Evolutionary conservation across 2,329 filamentous ascomycete species (phyloP), one percentile per base, ranked within the genome.

Genomic region (Xylariaceae sp.): DNA sequence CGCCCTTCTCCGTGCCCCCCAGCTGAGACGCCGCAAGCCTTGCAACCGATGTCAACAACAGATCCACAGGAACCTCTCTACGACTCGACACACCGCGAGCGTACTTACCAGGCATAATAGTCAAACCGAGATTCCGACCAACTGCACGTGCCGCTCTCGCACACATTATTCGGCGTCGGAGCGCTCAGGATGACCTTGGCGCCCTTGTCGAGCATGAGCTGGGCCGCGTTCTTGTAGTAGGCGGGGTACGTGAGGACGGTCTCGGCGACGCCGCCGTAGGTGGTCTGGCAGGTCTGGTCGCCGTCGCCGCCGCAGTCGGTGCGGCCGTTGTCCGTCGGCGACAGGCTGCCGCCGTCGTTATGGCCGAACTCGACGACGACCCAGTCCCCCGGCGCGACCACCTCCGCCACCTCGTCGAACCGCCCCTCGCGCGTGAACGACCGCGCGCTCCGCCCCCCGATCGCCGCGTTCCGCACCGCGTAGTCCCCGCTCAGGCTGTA

Each of bases 321-420:
- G 14, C 86, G 79, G 0, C 82, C 82, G 63, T 89, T 88, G 69
- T 89, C 87, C 12, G 71, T 26, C 4, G 23, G 79, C 18, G 70
- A 71, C 1, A 85, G 73, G 0, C 79, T 79, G 1, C 86, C 85
- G 20, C 86, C 87, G 62, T 90, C 88, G 64, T 90, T 90, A 75
- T 90, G 87, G 0, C 88, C 87, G 65, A 90, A 89, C 65, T 89
- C 87, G 50, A 90, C 88, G 50, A 89, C 76, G 1, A 89, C 86
- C 70, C 83, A 86, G 70, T 90, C 87, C 29, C 84, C 85, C 1
- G 76, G 53, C 66, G 80, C 62, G 20, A 89, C 75, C 2, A 76
- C 65, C 29, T 77, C 71, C 45, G 81, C 79, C 50, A 90, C 81
- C 0, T 76, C 77, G 16, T 78, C 71, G 74, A 90, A 90, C 14